These are phyloP conservation scores for Hygrophorus russula DNA, from an alignment of 768 basidiomycete species.

Conservation along the genomic window DNA sequence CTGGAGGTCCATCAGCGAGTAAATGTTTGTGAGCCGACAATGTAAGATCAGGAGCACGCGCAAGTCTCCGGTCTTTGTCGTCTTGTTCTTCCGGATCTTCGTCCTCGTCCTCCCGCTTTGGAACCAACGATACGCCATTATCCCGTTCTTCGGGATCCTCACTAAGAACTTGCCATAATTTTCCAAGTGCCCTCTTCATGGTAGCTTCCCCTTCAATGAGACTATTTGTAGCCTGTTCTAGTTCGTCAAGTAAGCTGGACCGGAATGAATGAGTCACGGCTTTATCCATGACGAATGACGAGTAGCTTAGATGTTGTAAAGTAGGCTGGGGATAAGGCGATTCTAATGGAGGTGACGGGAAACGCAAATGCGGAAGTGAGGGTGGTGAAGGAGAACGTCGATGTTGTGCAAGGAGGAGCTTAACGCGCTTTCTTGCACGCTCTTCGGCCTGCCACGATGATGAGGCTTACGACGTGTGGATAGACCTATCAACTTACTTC, in stretches of 20 bases:
- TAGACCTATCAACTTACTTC: slow-evolving; percentile 40
- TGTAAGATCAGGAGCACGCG: slow-evolving; percentile 56
- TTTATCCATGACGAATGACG: slow-evolving; percentile 81
- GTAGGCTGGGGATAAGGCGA: slow-evolving; percentile 67
- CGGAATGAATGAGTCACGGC: slow-evolving; percentile 79
- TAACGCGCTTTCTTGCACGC: slow-evolving; percentile 72
- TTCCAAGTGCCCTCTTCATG: slow-evolving; percentile 63
- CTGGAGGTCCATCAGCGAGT: slow-evolving; percentile 35
- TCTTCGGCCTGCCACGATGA: slow-evolving; percentile 53
- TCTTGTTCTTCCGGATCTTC: slow-evolving; percentile 35
- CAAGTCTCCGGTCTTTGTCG: slow-evolving; percentile 29
- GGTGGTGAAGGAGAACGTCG: slow-evolving; percentile 61
- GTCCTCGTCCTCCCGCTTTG: slow-evolving; percentile 61
- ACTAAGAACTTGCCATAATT: slow-evolving; percentile 72
- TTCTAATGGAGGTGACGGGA: slow-evolving; percentile 63
- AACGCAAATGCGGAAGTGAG: slow-evolving; percentile 64
- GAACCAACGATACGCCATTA: slow-evolving; percentile 33
- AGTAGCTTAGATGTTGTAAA: slow-evolving; percentile 60
- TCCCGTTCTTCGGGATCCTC: slow-evolving; percentile 45
- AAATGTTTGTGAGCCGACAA: slow-evolving; percentile 60
- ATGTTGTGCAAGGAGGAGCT: slow-evolving; percentile 48
- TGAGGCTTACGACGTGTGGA: slow-evolving; percentile 4
- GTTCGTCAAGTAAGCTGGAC: slow-evolving; percentile 63
- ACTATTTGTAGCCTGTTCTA: slow-evolving; percentile 73
- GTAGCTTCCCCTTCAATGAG: slow-evolving; percentile 76